Percentiles rank a stretch among this genome's conserved stretches.
Evolutionary conservation across 2,329 filamentous ascomycete genomes (phyloP).

Genomic region (Hirsutella thompsonii): DNA sequence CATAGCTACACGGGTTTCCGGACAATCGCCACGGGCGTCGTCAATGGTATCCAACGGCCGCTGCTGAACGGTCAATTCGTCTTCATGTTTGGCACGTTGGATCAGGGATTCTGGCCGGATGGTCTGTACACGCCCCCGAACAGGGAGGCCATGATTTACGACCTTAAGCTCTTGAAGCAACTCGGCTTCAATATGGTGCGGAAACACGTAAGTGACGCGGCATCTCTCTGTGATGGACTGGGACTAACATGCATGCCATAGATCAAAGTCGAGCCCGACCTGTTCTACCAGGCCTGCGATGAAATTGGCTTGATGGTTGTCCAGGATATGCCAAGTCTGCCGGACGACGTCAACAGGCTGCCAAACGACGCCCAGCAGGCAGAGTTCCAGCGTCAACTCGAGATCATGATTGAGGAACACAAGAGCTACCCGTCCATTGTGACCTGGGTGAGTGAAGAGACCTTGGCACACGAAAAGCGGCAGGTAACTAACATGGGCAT

Average conservation of each 20-base stretch:
- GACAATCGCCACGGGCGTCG: slow-evolving; percentile 41
- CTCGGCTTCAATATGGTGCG: slow-evolving; percentile 59
- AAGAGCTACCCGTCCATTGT: slow-evolving; percentile 53
- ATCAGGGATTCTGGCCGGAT: slow-evolving; percentile 62
- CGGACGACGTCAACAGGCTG: slow-evolving; percentile 15
- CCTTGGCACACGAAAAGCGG: background rate
- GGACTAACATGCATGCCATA: slow-evolving; percentile 1
- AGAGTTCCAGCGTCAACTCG: slow-evolving; percentile 53
- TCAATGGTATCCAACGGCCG: slow-evolving; percentile 47
- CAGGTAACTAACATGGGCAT: background rate
- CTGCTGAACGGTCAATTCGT: slow-evolving; percentile 56
- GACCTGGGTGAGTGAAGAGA: slow-evolving; percentile 36
- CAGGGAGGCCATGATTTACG: slow-evolving; percentile 53
- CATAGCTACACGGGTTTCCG: slow-evolving; percentile 58
- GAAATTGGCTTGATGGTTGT: slow-evolving; percentile 52
- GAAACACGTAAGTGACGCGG: slow-evolving; percentile 43
- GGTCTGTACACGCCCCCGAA: slow-evolving; percentile 54
- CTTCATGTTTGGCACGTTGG: slow-evolving; percentile 55
- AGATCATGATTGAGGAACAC: slow-evolving; percentile 47
- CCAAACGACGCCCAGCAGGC: slow-evolving; percentile 38
- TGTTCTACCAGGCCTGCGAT: slow-evolving; percentile 58
- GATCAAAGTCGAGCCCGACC: slow-evolving; percentile 55
- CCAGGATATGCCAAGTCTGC: slow-evolving; percentile 58
- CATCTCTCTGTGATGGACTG: background rate
- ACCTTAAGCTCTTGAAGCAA: slow-evolving; percentile 49